Conservation (phyloP, 495 filamentous ascomycete species). For the Massariosphaeria phaeospora region DNA sequence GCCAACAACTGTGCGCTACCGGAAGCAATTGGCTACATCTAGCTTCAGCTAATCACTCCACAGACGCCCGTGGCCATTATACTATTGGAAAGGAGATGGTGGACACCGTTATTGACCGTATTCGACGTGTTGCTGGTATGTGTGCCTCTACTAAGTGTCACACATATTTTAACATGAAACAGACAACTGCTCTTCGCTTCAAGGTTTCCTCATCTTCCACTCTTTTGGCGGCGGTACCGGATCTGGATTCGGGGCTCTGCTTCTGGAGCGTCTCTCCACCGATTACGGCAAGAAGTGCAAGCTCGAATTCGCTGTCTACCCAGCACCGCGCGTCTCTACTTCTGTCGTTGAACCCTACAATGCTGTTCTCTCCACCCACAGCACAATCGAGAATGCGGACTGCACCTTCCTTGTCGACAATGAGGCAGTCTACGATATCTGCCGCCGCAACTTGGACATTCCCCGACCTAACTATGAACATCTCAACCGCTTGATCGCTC, state of each 20-base stretch:
- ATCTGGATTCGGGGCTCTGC: conserved; percentile 81
- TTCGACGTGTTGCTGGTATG: conserved; percentile 75
- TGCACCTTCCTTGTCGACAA: conserved; percentile 92
- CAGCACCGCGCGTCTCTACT: conserved; percentile 76
- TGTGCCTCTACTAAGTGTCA: neutral
- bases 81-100: conserved; percentile 90
- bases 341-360: conserved; percentile 94
- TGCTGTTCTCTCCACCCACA: conserved; percentile 84
- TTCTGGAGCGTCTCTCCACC: conserved; percentile 79
- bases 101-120: conserved; percentile 75
- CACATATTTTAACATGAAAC: conserved; percentile 9
- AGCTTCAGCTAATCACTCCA: conserved; percentile 11
- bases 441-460: conserved; percentile 81
- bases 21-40: no score
- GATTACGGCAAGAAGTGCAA: conserved; percentile 95
- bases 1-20: conserved; percentile 72
- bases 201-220: conserved; percentile 92
- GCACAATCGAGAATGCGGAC: conserved; percentile 89
- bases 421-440: conserved; percentile 90
- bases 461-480: conserved; percentile 82
- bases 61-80: conserved; percentile 86
- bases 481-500: conserved; percentile 83
- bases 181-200: conserved; percentile 89
- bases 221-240: conserved; percentile 91
- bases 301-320: conserved; percentile 88